Conservation (phyloP, 441 rosid species). For the Geranium incanum region DNA sequence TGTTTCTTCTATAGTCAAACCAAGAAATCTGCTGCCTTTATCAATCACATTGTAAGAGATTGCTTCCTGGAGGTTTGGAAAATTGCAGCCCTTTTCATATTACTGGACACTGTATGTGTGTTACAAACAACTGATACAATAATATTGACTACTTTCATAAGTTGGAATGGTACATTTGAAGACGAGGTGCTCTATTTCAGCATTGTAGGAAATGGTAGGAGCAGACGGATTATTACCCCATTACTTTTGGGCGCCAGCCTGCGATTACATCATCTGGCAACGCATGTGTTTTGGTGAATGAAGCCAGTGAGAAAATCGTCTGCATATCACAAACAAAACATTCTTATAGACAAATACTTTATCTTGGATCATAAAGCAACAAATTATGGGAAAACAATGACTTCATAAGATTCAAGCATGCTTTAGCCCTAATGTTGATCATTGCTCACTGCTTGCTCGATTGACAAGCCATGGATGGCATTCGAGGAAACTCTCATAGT, state of each 20-base stretch:
- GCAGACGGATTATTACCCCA: slow-evolving; percentile 34
- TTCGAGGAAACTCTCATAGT: not conserved
- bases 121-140: not conserved
- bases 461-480: not conserved
- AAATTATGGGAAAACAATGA: not conserved
- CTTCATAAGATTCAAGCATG: not conserved
- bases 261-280: slow-evolving; percentile 53
- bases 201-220: not conserved
- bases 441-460: not conserved
- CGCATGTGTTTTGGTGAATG: slow-evolving; percentile 47
- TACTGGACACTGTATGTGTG: too few species aligned
- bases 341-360: not conserved
- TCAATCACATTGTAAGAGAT: too few species aligned
- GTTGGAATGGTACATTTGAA: not conserved
- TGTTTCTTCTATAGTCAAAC: too few species aligned
- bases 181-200: not conserved
- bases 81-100: too few species aligned
- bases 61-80: too few species aligned
- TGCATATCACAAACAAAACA: slow-evolving; percentile 23
- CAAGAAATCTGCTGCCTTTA: too few species aligned
- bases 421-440: not conserved
- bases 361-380: not conserved
- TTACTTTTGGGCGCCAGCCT: slow-evolving; percentile 77
- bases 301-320: slow-evolving; percentile 52
- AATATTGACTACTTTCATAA: not conserved